Base-by-base conservation (phyloP, 2,329 filamentous ascomycete genomes). In the Venturia asperata region DNA sequence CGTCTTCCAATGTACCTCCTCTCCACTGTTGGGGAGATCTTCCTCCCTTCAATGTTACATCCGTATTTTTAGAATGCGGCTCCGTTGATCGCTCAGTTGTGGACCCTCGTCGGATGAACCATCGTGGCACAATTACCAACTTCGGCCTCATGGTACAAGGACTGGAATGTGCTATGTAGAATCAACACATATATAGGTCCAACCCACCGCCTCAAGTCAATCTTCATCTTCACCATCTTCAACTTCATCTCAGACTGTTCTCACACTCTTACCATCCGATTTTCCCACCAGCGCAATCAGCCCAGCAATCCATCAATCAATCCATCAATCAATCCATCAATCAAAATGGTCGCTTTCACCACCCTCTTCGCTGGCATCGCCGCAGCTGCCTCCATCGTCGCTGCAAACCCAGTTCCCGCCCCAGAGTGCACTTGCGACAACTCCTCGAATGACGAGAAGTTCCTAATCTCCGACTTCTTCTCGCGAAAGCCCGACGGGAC, bases 401-500 rank as follows among this genome's bases (percentile, higher is more conserved):
- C 21, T 11, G 13, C 55, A 61, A 24, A n/a, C 45, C 24, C 61
- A n/a, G 41, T 55, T 0, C 21, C 47, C 9, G 43, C 17, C 5
- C n/a, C n/a, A n/a, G n/a, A n/a, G n/a, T n/a, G n/a, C n/a, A n/a
- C n/a, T n/a, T n/a, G n/a, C n/a, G n/a, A n/a, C n/a, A n/a, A n/a
- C n/a, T n/a, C n/a, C n/a, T n/a, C n/a, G n/a, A n/a, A n/a, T n/a
- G n/a, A n/a, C n/a, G n/a, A n/a, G n/a, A n/a, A n/a, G n/a, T n/a
- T 13, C 24, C 42, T 24, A 43, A 61, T 62, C 49, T 11, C 55
- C 37, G 19, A 66, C 47, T 41, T 63, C 21, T 62, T 21, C 61
- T 21, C 56, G 43, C 49, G 55, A 45, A 66, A 66, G 21, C 39
- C 21, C 37, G 64, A 63, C 7, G 64, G 64, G 24, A 63, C 58